Conservation (phyloP, 148 eudicot species). For the Rhododendron ferrugineum region DNA sequence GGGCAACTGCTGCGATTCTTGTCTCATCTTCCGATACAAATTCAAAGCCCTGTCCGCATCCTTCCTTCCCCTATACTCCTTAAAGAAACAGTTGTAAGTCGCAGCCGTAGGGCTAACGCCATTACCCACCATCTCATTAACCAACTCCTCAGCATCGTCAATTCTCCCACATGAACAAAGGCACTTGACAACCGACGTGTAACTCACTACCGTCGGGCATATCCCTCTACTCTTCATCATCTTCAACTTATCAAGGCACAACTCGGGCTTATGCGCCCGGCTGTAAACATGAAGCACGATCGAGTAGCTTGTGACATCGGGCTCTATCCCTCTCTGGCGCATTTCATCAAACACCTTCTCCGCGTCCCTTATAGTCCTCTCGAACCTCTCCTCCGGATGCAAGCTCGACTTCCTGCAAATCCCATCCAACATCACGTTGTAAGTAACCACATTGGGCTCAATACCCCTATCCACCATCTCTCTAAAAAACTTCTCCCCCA, state of each 20-base stretch:
- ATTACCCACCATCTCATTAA: constrained; percentile 58
- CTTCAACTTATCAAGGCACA: constrained; percentile 60
- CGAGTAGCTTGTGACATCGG: constrained; percentile 89
- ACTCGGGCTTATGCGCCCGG: constrained; percentile 73
- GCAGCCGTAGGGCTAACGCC: constrained; percentile 75
- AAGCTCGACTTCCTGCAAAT: constrained; percentile 82
- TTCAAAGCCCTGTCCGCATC: constrained; percentile 66
- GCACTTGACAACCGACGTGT: constrained; percentile 91
- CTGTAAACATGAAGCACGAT: constrained; percentile 90
- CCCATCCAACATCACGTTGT: constrained; percentile 78
- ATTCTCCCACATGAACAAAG: constrained; percentile 86
- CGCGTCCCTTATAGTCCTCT: constrained; percentile 61
- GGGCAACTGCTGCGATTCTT: constrained; percentile 45
- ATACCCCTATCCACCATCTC: constrained; percentile 77
- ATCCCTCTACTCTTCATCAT: constrained; percentile 72
- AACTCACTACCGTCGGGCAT: constrained; percentile 65
- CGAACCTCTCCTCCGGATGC: constrained; percentile 75
- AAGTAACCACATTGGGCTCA: constrained; percentile 75
- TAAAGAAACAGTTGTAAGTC: constrained; percentile 90
- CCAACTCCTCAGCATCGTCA: constrained; percentile 60
- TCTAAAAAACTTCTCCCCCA: constrained; percentile 58
- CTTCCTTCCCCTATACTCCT: constrained; percentile 80
- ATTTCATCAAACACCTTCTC: constrained; percentile 80
- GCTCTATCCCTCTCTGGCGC: constrained; percentile 73
- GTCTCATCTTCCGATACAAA: constrained; percentile 75